Evolutionary conservation across 78 protist species (phyloP), one percentile per base, ranked within the genome.

Genomic region (slime mould (Dictyostelium discoideum)): DNA sequence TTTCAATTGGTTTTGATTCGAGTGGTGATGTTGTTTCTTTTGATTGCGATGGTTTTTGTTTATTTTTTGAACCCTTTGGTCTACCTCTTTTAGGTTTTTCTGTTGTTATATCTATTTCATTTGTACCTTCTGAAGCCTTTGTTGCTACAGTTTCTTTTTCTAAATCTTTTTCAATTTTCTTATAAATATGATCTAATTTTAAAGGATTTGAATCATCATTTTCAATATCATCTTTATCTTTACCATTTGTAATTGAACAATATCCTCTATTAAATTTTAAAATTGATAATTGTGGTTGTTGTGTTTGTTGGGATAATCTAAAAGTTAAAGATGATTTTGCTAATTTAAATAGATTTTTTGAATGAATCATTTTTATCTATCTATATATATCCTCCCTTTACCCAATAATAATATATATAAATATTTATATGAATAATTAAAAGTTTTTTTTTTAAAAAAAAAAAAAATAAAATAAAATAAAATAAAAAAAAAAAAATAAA

Each of bases 51-150:
- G n/a, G n/a, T n/a, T n/a, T 72, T 72, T 5, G 14, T 72, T 74
- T 74, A 37, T 74, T 74, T 37, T 74, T 74, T 74, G 81, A 37
- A 16, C 81, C 81, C 48, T 74, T 74, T 74, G 81, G 81, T 74
- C 81, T 74, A 1, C 81, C 81, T 37, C 16, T 37, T 37, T 74
- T 74, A 10, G 39, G 37, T 74, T 29, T 74, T 13, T 20, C n/a
- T 29, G 22, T 74, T 74, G 42, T 29, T 73, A 0, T 24, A 22
- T 14, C 37, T 32, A 32, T 32, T 32, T 32, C 37, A 32, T 32
- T 32, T 32, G 37, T 32, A 32, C 37, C 37, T 32, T 32, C 37
- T 32, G 37, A 11, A 11, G 77, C 8, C 4, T 65, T 9, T 22
- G 32, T 65, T 8, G 1, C 14, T 65, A 2, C 2, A n/a, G 13